A percentile compares a stretch with the other conserved stretches of the same genome.
phyloP scores from a whole-genome alignment of 2,329 filamentous ascomycete species.

The Lasiodiplodia sp. region DNA sequence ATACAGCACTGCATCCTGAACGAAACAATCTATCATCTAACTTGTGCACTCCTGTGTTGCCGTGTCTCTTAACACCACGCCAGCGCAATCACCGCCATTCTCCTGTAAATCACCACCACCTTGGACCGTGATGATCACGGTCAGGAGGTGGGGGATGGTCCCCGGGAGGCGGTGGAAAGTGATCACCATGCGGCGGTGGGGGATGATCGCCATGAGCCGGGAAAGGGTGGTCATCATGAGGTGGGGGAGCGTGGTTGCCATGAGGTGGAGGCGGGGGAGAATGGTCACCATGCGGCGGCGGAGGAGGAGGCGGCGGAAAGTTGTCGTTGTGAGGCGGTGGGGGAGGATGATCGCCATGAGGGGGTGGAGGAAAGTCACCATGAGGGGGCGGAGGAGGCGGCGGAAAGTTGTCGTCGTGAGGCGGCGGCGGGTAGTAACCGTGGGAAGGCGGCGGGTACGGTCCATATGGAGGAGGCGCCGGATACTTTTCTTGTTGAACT shows the following conservation, averaged over 20 bases:
- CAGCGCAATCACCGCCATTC: not conserved
- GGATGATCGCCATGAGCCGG: not conserved
- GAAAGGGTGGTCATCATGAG: not conserved
- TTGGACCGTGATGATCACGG: not conserved
- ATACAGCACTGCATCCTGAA: constrained; percentile 8
- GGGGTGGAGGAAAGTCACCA: not conserved
- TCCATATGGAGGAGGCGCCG: constrained; percentile 15
- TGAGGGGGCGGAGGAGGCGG: constrained; percentile 3
- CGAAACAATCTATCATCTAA: not conserved
- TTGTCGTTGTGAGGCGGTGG: not conserved
- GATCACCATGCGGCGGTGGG: not conserved
- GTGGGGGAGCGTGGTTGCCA: not conserved
- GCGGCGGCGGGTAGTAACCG: not conserved
- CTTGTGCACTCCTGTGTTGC: not conserved
- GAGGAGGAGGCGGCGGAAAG: constrained; percentile 2
- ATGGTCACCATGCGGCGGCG: not conserved
- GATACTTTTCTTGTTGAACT: constrained; percentile 10
- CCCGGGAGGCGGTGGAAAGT: not conserved
- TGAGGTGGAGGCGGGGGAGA: not conserved
- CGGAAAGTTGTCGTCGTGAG: not conserved
- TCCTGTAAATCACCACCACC: not conserved
- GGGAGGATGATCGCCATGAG: not conserved
- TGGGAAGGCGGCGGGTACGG: not conserved
- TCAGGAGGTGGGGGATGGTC: not conserved
- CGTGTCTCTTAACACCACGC: not conserved